Base-by-base conservation (phyloP, 768 basidiomycete genomes). In the Russula sp. region DNA sequence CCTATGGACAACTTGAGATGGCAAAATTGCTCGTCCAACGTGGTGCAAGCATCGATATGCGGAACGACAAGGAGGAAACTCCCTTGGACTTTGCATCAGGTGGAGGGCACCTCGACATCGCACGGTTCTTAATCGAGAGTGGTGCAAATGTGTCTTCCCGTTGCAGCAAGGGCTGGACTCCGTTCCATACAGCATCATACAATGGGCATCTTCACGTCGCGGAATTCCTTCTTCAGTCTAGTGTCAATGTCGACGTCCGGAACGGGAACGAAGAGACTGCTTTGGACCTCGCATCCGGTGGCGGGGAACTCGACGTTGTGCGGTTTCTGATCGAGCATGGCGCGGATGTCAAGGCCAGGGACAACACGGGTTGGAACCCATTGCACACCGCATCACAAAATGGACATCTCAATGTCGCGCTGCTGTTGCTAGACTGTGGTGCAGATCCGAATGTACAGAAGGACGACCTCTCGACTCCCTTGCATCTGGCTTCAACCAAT, bases 151-250 rank as follows among this genome's bases (percentile, higher is more conserved):
- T 56, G 0, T 22, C 4, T 22, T 32, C 55, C 32, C 9, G 14
- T 31, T 20, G 34, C 22, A 10, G 14, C 27, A 37, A 14, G 13
- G 63, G 59, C 9, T 45, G 39, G 20, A 55, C 53, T 11, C 32
- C 60, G 8, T 58, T 64, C 42, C 58, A 64, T 20, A 11, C 58
- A 1, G 59, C 63, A 10, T 47, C 63, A 14, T 18, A 22, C 11
- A 49, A 11, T 4, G 63, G 63, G 8, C 52, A 48, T 40, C 27
- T 51, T 14, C 34, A 55, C 6, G n/a, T 64, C 18, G 63, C 11
- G 2, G n/a, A 61, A 20, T 61, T 49, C 4, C 32, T 64, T 1
- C 42, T 64, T n/a, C 31, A 39, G 3, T 9, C 10, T 37, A 48
- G 48, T 11, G 11, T 35, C 22, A 53, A 61, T 10, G 45, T 54